Evolutionary conservation across 495 filamentous ascomycete species (phyloP), one percentile per base, ranked within the genome.

Genomic region (Bryoglossum gracile): DNA sequence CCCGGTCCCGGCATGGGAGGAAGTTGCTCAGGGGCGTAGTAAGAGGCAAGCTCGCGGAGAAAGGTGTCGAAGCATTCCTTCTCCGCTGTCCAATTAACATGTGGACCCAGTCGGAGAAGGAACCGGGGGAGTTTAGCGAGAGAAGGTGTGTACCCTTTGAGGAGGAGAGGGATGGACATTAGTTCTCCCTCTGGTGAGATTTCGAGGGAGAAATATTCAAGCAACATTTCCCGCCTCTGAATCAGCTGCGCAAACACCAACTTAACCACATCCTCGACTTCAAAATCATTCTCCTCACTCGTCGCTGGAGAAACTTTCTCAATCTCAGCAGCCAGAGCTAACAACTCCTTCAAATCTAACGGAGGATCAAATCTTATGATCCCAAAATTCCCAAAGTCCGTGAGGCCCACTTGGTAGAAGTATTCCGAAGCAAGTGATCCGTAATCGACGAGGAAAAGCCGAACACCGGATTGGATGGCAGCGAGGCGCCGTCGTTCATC

Each of bases 321-420:
- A 19, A 80, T 68, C 41, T 83, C 78, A 1, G 81, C 87, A 2
- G 82, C 92, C 25, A 95, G 73, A 24, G 66, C 61, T 0, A 99
- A 71, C 8, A 97, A 65, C 43, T 86, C 80, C 11, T 70, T 63
- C 8, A 97, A 66, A 43, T 78, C 73, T 0, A 95, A 76, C 1
- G 87, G 73, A 1, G 89, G 86, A 42, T 83, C 77, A 48, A 97
- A 86, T 8, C 73, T 75, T 56, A 97, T 94, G 42, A 71, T 59
- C 13, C 94, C 94, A 62, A 95, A 97, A 60, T 97, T 97, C 1
- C 84, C 89, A 64, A 97, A 99, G 61, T 97, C 89, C 0, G 92
- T 95, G 35, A 99, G 76, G 2, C 90, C 94, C 37, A 97, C 69
- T 66, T 99, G 94, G 68, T 99, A 97, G 68, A 99, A 95, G 67